Percentiles rank a stretch among this genome's conserved stretches.
phyloP scores from a whole-genome alignment of 2,329 filamentous ascomycete species.

The Didymella keratinophila region DNA sequence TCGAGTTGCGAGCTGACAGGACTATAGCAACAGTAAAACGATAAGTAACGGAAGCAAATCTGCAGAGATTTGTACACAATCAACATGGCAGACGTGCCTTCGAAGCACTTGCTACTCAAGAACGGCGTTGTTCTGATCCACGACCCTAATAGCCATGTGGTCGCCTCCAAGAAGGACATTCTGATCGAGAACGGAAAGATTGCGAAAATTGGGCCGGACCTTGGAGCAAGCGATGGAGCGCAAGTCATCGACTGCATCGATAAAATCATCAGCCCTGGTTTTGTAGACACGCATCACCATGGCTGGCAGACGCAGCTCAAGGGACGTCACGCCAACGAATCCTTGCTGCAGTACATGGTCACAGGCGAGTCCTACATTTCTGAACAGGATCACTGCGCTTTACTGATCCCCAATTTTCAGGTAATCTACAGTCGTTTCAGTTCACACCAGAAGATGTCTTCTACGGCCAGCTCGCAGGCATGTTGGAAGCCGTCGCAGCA shows the following conservation, averaged over 20 bases:
- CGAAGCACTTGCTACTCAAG: conserved; percentile 40
- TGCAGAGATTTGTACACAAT: not conserved
- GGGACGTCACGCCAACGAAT: conserved; percentile 61
- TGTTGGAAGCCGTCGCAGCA: conserved; percentile 61
- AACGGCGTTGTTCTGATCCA: conserved; percentile 51
- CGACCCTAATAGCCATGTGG: conserved; percentile 44
- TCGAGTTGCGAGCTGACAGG: not conserved
- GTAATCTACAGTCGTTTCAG: conserved; percentile 49
- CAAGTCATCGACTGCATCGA: conserved; percentile 59
- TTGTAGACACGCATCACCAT: conserved; percentile 61
- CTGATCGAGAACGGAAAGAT: conserved; percentile 48
- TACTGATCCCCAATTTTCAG: conserved; percentile 48
- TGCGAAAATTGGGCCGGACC: conserved; percentile 39
- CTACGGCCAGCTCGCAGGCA: conserved; percentile 48
- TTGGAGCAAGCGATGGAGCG: conserved; percentile 35
- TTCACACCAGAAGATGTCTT: conserved; percentile 30
- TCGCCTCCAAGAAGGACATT: conserved; percentile 41
- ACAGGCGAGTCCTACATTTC: conserved; percentile 37
- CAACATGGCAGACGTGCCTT: not conserved
- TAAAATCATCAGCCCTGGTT: conserved; percentile 64
- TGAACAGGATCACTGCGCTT: conserved; percentile 26
- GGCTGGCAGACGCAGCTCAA: conserved; percentile 63
- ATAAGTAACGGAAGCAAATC: not conserved
- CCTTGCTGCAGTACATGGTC: conserved; percentile 55
- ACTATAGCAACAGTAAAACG: not conserved